Conservation (phyloP, 257 asterid genomes). For the Solanum chmielewskii region DNA sequence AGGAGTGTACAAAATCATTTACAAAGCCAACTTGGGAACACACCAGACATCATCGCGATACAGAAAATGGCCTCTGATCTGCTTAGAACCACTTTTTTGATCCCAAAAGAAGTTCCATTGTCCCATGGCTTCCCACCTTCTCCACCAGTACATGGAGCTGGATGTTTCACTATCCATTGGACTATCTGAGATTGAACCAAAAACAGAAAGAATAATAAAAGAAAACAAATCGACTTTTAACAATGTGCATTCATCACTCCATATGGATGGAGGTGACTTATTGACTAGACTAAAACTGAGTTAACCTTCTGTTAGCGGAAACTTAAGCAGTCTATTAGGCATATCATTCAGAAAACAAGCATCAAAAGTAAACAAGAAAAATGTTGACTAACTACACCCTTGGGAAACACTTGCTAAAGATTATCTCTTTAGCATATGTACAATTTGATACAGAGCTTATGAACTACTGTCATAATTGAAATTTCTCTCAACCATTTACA, state of each 20-base stretch:
- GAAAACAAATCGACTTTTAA: neutral
- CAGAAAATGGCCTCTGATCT: neutral
- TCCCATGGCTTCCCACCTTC: neutral
- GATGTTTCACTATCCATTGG: constrained; percentile 2
- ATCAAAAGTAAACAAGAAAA: neutral
- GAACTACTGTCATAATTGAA: neutral
- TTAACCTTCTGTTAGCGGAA: neutral
- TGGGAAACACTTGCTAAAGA: neutral
- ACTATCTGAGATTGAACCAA: neutral
- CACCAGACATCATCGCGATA: neutral
- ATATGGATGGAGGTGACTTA: neutral
- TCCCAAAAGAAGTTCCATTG: neutral
- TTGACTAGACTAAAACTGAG: neutral
- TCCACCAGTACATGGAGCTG: neutral
- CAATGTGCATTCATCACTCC: neutral
- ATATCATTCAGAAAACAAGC: neutral
- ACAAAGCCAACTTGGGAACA: neutral
- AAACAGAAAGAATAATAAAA: neutral
- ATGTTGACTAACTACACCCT: neutral
- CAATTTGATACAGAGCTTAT: neutral
- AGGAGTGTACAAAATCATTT: neutral
- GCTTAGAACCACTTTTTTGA: neutral
- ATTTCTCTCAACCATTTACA: neutral
- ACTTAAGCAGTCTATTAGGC: neutral
- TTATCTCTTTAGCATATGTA: neutral